Conservation (phyloP, 371 early-diverging fungal genomes). For the Umbelopsis sp. region DNA sequence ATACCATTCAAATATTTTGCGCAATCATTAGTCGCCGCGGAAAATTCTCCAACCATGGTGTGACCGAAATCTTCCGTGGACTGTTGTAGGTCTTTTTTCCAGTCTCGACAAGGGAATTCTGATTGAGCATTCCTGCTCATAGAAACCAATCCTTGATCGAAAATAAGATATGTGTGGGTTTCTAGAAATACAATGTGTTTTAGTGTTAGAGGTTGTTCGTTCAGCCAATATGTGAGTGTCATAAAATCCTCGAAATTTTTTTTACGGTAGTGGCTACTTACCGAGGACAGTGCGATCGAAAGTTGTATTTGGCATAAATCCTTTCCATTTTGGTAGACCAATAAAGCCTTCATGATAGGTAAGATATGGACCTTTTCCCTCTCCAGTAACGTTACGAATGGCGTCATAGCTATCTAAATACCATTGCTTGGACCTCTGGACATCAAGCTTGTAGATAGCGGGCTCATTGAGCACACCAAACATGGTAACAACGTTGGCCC, state of each 20-base stretch:
- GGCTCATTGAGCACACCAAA: slow-evolving; percentile 61
- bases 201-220: no score
- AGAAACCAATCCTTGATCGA: slow-evolving; percentile 48
- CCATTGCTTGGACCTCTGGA: slow-evolving; percentile 33
- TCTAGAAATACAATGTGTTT: slow-evolving; percentile 24
- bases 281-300: slow-evolving; percentile 42
- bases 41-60: slow-evolving; percentile 77
- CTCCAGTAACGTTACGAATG: slow-evolving; percentile 36
- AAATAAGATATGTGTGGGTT: slow-evolving; percentile 50
- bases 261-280: slow-evolving; percentile 16
- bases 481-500: slow-evolving; percentile 53
- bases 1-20: slow-evolving; percentile 75
- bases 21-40: slow-evolving; percentile 76
- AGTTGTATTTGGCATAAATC: slow-evolving; percentile 35
- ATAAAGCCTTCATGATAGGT: slow-evolving; percentile 53
- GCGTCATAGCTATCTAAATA: slow-evolving; percentile 37
- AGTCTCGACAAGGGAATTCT: slow-evolving; percentile 52
- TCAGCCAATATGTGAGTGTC: slow-evolving; percentile 19
- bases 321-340: slow-evolving; percentile 37
- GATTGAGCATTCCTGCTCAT: slow-evolving; percentile 45
- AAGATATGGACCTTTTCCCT: slow-evolving; percentile 37
- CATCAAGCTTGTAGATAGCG: slow-evolving; percentile 33
- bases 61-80: slow-evolving; percentile 42
- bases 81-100: slow-evolving; percentile 34
- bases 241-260: no score